Base-by-base conservation (phyloP, 768 basidiomycete genomes). In the Tephrocybe sp. region DNA sequence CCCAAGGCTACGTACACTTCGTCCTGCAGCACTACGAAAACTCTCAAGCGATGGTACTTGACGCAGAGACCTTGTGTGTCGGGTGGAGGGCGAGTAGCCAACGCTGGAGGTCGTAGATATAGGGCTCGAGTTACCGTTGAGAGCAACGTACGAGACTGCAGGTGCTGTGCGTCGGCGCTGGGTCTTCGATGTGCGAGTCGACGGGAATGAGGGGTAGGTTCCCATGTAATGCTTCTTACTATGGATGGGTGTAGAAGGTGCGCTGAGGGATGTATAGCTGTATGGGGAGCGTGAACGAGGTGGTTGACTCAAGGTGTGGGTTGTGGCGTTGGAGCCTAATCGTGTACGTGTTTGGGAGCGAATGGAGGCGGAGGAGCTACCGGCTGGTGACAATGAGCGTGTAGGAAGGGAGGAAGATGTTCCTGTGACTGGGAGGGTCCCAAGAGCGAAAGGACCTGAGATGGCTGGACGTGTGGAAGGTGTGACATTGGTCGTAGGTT, bases 371-470 rank as follows among this genome's bases (percentile, higher is more conserved):
- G 53, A 39, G 15, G 51, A 56, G 21, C 55, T 47, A 42, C 52
- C 45, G 3, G 39, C 45, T 22, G 47, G 49, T 12, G 57, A 52
- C 27, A 31, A 18, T 1, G 52, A 55, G 33, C 50, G 49, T 1
- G 61, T 55, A 23, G 56, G 10, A 54, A 42, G 3, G 44, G 53
- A n/a, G 55, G 49, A 42, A 53, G 52, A 22, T 55, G 51, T 27
- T 48, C 51, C 31, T 40, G 52, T 30, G 53, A 54, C 40, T 54
- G 57, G 52, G 9, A 56, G 36, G 3, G 73, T 62, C 33, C 76
- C 76, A 13, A 79, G 67, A 1, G 67, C 69, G 47, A 74, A 77
- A 6, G 77, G 77, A 7, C 72, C 71, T 7, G 77, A 78, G 31
- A 78, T 77, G 13, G 62, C 47, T 3, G 69, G 73, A 34, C 69